Evolutionary conservation across 2,329 filamentous ascomycete genomes (phyloP), one percentile per base, ranked within the genome.

Genomic region (Colletotrichum melonis): DNA sequence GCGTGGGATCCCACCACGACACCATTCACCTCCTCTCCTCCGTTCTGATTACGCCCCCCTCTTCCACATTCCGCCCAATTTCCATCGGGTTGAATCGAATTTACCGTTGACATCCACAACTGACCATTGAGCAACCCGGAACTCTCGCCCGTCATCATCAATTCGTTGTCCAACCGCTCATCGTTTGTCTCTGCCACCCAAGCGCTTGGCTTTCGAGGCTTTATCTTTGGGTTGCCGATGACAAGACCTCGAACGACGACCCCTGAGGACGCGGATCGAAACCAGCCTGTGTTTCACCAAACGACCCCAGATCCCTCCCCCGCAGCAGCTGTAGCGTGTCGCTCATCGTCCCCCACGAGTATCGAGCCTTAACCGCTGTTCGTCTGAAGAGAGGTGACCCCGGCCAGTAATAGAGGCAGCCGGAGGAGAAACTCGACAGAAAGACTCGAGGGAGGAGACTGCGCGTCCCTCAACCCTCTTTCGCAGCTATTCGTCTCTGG

Each of bases 241-340:
- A 24, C 24, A 30, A 32, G 42, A 24, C 9, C 28, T 63, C 52
- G 46, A 30, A 35, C 24, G 26, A 32, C 42, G 55, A 12, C 60
- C 67, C 56, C 55, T 62, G 67, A 26, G 60, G 60, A 65, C 60
- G 67, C 55, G 35, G 60, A 66, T 70, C 62, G 56, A 71, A 73
- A 73, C 71, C 71, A 28, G 60, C 55, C 71, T 73, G 60, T 52
- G 71, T 73, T 73, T 73, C 71, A 73, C 67, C 56, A 71, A 66
- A 71, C 55, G 60, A 71, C 71, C 71, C 58, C 67, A 73, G 71
- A 73, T 73, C 67, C 71, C 67, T 73, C 67, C 62, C 67, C 71
- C 62, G 67, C 71, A 66, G 67, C 70, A 52, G 59, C 49, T 49
- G 49, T 26, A 69, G 66, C 59, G 66, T 63, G 67, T 66, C 67